Evolutionary conservation across 768 basidiomycete genomes (phyloP), one percentile per base, ranked within the genome.

Genomic region (Kwoniella botswanensis): DNA sequence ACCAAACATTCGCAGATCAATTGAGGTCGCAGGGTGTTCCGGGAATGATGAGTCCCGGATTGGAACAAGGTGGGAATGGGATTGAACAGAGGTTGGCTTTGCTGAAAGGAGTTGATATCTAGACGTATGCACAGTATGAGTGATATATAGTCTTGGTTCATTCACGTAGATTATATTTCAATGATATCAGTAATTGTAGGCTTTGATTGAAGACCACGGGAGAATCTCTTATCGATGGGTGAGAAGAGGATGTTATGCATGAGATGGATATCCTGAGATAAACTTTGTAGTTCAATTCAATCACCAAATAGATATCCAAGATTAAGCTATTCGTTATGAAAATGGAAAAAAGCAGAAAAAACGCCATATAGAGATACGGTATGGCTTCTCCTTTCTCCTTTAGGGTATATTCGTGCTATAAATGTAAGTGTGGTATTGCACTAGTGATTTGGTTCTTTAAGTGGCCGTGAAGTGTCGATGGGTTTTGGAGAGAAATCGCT

Each of bases 51-150:
- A 71, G 72, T 70, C 70, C 72, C 22, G 72, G 75, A 12, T 65
- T 73, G n/a, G 75, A 76, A 29, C 65, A 70, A 61, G 55, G 24
- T 29, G 70, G 67, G 17, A 67, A 50, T 22, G 75, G 75, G 43
- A 76, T 76, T 42, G 72, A 76, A 63, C 72, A 73, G 67, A 42
- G 75, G n/a, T 67, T 76, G 59, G 75, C 71, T n/a, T 53, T 71
- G 72, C 29, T 76, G 35, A 71, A 54, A 58, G 42, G 54, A 11
- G 57, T 76, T 3, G 64, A 72, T 53, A 54, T 65, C 21, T 74
- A 54, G 44, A 29, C 13, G 54, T 22, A 55, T 55, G 17, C 21
- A 55, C 22, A 13, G 21, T 58, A 26, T 10, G 15, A 13, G 3
- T 24, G 7, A 58, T 26, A 35, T 58, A 11, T 26, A 11, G 29